These are phyloP conservation scores for Parasarocladium wereldwijsianum DNA, from an alignment of 2,329 filamentous ascomycete genomes.

Conservation along the genomic window DNA sequence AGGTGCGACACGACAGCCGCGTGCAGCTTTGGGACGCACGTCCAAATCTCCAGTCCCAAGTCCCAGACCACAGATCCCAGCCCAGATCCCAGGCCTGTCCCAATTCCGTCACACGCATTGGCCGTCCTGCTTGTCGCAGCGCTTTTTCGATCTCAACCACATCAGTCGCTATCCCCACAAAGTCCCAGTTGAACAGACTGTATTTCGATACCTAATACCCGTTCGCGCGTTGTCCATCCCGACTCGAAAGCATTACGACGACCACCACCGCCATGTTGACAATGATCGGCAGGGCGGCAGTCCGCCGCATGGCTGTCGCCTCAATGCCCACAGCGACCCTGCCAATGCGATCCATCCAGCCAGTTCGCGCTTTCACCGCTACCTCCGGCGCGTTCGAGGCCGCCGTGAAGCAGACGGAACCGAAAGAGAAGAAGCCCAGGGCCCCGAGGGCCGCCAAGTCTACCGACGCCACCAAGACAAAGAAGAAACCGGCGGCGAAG, in stretches of 20 bases:
- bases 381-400: constrained; percentile 4
- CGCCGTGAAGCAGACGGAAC: constrained; percentile 5
- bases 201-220: too few species aligned
- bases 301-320: constrained; percentile 16
- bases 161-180: too few species aligned
- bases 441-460: constrained; percentile 9
- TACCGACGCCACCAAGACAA: constrained; percentile 5
- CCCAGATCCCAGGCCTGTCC: too few species aligned
- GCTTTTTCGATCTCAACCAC: too few species aligned
- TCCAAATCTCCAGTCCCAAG: too few species aligned
- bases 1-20: too few species aligned
- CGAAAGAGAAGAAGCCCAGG: constrained; percentile 4
- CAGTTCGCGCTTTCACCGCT: constrained; percentile 16
- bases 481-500: constrained; percentile 8
- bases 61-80: too few species aligned
- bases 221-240: too few species aligned
- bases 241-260: constrained; percentile 3
- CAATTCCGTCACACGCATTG: too few species aligned
- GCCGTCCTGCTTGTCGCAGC: too few species aligned
- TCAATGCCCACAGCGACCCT: constrained; percentile 10
- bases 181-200: too few species aligned
- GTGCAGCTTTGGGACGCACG: too few species aligned
- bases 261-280: constrained; percentile 21
- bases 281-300: constrained; percentile 22
- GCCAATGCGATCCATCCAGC: constrained; percentile 10